Evolutionary conservation across 1,284 basidiomycete species (phyloP).

Genomic region (Cryptococcus hybrid): DNA sequence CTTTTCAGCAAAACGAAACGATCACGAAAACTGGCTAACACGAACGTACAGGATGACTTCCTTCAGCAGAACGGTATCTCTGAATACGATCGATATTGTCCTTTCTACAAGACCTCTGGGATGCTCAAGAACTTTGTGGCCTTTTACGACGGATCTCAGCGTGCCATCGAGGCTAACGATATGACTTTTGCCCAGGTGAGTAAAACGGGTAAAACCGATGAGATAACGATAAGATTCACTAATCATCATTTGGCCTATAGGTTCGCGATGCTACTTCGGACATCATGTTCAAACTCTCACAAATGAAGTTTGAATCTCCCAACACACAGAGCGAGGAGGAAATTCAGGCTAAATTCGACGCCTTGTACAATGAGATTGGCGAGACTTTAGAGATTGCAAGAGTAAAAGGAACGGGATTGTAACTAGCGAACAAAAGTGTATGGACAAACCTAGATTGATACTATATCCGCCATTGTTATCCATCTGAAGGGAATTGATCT

Average conservation of each 20-base stretch:
- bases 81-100: conserved; percentile 94
- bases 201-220: neutral
- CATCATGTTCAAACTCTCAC: conserved; percentile 91
- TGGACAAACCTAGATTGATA: neutral
- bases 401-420: conserved; percentile 52
- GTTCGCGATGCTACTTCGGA: conserved; percentile 86
- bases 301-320: conserved; percentile 92
- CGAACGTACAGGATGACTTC: conserved; percentile 79
- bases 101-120: conserved; percentile 95
- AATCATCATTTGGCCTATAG: conserved; percentile 18
- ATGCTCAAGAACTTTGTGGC: conserved; percentile 96
- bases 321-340: conserved; percentile 74
- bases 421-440: neutral
- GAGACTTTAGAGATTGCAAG: conserved; percentile 84
- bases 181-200: conserved; percentile 76
- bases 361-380: conserved; percentile 75
- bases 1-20: neutral
- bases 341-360: conserved; percentile 76
- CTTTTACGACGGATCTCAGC: conserved; percentile 85
- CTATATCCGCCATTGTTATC: too few relatives aligned
- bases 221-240: neutral
- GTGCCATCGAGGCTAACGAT: conserved; percentile 79
- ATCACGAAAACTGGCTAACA: conserved; percentile 47
- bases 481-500: too few relatives aligned
- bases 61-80: conserved; percentile 99